phyloP scores from a whole-genome alignment of 2,329 filamentous ascomycete genomes.

The Immersiporthe knoxdaviesiana region DNA sequence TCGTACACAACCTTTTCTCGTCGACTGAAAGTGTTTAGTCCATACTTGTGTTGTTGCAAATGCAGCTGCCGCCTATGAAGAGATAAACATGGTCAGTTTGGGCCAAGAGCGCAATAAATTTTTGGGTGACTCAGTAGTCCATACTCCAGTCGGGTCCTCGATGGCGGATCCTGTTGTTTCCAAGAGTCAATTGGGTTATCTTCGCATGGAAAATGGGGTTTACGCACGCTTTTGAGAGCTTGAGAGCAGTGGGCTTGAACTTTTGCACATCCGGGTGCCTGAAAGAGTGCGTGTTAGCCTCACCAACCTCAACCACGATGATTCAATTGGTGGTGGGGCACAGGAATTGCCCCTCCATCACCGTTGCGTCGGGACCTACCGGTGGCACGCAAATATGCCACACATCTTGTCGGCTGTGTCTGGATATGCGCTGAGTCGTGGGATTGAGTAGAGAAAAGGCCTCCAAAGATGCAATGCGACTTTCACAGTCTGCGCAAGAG shows the following conservation, averaged over 20 bases:
- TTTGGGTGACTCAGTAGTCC: conserved; percentile 46
- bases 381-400: conserved; percentile 95
- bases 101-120: conserved; percentile 29
- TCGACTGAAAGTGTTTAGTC: conserved; percentile 12
- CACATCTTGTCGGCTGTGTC: conserved; percentile 65
- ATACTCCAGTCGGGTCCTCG: conserved; percentile 98
- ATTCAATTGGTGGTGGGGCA: conserved; percentile 39
- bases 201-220: conserved; percentile 23
- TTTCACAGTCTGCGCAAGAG: neutral
- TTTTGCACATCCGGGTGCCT: conserved; percentile 92
- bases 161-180: conserved; percentile 77
- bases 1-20: conserved; percentile 15
- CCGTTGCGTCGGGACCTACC: conserved; percentile 57
- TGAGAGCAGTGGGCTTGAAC: conserved; percentile 93
- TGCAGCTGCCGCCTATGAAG: conserved; percentile 77
- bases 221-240: conserved; percentile 90
- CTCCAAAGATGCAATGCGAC: neutral
- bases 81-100: conserved; percentile 21
- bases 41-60: conserved; percentile 89
- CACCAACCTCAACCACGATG: conserved; percentile 25
- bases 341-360: conserved; percentile 43
- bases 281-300: conserved; percentile 26
- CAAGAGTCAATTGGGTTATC: conserved; percentile 43
- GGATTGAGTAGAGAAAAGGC: neutral
- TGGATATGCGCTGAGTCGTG: neutral